Base-by-base conservation (phyloP, 1,284 basidiomycete species). In the Microstroma glucosiphilum region DNA sequence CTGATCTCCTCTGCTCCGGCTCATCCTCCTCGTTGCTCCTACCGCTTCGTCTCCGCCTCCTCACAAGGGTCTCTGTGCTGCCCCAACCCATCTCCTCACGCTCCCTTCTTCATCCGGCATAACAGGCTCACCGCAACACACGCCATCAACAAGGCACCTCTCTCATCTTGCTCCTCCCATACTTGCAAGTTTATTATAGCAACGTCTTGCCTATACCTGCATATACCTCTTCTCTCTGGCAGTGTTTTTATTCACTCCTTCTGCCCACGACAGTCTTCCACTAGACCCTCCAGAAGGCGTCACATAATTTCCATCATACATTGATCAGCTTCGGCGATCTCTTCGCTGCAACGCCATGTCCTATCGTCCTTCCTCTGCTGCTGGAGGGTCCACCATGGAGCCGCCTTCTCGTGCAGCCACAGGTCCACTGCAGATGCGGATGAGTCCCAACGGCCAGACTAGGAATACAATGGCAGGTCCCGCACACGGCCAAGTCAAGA, bases 291-390 rank as follows among this genome's bases (percentile, higher is more conserved):
- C 11, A 48, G 12, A n/a, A n/a, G 4, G n/a, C 12, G n/a, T 23
- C 46, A 4, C 46, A 48, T 23, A 23, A 48, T 48, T 12, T n/a
- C 46, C 46, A 4, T 4, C 46, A 23, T 48, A 37, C 30, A 4
- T 9, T 37, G 30, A 37, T 37, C 30, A 9, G 30, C 30, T 37
- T 9, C 30, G 26, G 68, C 63, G 40, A 51, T 54, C 23, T 48
- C 51, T 3, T 37, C 30, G 3, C 30, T 37, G 30, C 4, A 4
- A 9, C 43, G 21, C 43, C 17, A 48, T 48, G 43, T 48, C 43
- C 43, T 48, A 48, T 21, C 43, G 43, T 12, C 43, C 51, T 19
- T 54, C 51, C 19, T 54, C 51, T 25, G 51, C 51, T 23, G 51
- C 51, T 17, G 21, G 51, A 17, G 21, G 51, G 6, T 19, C 21